Base-by-base conservation (phyloP, 2,329 filamentous ascomycete species). In the Fusarium pseudonygamai region DNA sequence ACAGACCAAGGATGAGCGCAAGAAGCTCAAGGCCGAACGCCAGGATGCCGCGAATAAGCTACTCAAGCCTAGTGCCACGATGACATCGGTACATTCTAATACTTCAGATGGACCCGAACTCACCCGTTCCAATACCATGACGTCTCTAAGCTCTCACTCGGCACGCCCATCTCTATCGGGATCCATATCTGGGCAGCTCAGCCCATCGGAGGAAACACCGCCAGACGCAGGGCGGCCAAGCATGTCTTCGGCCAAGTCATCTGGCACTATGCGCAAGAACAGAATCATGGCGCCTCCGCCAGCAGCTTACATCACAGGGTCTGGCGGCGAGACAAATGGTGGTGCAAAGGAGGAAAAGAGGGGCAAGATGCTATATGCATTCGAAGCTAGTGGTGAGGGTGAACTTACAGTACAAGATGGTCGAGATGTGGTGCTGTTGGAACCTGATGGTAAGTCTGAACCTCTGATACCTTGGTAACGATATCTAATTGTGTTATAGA, bases 1-100 rank as follows among this genome's bases (percentile, higher is more conserved):
- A 79, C 91, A 96, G 80, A 92, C 88, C 72, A 99, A 98, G 83
- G 96, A 98, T 71, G 95, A 97, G 78, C 95, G 92, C 85, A 99
- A 98, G 86, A 97, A 95, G 78, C 87, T 97, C 75, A 98, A 98
- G 83, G 88, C 89, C 46, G 92, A 95, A 80, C 90, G 95, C 69
- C 96, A 98, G 83, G 92, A 93, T 67, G 87, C 91, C 9, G 93
- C 95, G 18, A 93, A 92, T 78, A 84, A 90, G 37, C 80, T 89
- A 30, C 80, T 89, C 12, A 85, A 84, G 45, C 85, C 89, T 2
- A 82, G 82, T 26, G 83, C 86, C 24, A 74, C 78, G 3, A 78
- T 80, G 52, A 75, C 76, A 18, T 77, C 81, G 20, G 61, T 78
- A 10, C 86, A 88, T 40, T 84, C 88, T 18, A 85, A 90, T 13